A percentile compares a stretch with the other conserved stretches of the same genome.
phyloP scores from a whole-genome alignment of 2,329 filamentous ascomycete species.

The Cladosporium austrohemisphaericum region DNA sequence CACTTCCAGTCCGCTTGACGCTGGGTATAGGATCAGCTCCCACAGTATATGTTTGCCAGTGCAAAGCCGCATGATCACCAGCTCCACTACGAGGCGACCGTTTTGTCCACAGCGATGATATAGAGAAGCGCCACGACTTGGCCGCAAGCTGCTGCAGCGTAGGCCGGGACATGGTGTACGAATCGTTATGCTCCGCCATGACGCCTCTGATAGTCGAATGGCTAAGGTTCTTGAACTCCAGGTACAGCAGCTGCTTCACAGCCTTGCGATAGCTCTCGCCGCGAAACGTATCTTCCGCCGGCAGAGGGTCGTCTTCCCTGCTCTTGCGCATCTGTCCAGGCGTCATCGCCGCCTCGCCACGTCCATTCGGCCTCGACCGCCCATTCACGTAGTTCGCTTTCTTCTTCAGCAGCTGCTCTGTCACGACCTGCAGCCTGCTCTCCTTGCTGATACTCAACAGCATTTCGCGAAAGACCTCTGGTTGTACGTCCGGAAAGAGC shows the following conservation, averaged over 20 bases:
- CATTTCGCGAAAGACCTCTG: constrained; percentile 80
- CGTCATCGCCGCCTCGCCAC: constrained; percentile 6
- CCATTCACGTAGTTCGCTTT: constrained; percentile 67
- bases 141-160: constrained; percentile 66
- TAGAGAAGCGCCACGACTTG: constrained; percentile 70
- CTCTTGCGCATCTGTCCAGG: not conserved
- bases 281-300: constrained; percentile 63
- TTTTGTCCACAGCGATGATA: constrained; percentile 62
- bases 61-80: constrained; percentile 59
- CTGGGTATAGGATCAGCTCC: constrained; percentile 58
- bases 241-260: constrained; percentile 63
- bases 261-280: constrained; percentile 65
- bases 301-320: constrained; percentile 36
- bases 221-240: constrained; percentile 72
- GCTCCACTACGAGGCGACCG: constrained; percentile 53
- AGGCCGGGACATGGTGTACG: constrained; percentile 67
- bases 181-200: constrained; percentile 75
- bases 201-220: constrained; percentile 73
- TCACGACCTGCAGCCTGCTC: constrained; percentile 71
- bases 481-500: constrained; percentile 75
- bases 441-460: constrained; percentile 70
- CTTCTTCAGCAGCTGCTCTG: constrained; percentile 71
- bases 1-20: constrained; percentile 62
- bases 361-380: constrained; percentile 42
- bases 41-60: constrained; percentile 51